Conservation (phyloP, 805 yeast species). For the Barnettozyma wickerhamii region DNA sequence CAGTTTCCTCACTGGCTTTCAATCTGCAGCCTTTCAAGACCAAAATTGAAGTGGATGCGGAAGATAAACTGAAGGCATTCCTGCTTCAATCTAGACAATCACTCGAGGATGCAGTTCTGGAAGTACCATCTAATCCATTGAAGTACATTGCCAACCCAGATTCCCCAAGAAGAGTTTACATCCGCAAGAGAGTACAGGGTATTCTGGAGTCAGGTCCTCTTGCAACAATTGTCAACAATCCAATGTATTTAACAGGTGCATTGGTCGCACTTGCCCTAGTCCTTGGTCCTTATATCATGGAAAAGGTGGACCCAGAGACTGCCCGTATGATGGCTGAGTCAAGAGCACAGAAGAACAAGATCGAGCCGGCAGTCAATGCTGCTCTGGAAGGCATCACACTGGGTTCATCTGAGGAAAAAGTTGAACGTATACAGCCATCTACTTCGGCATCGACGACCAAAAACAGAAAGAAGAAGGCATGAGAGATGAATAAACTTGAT, state of each 20-base stretch:
- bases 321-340: constrained; percentile 31
- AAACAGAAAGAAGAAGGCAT: constrained; percentile 5
- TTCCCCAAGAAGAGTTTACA: constrained; percentile 30
- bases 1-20: constrained; percentile 17
- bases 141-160: constrained; percentile 22
- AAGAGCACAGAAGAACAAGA: constrained; percentile 7
- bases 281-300: constrained; percentile 32
- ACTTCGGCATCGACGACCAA: not conserved
- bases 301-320: constrained; percentile 38
- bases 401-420: not conserved
- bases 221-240: constrained; percentile 33
- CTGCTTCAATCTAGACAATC: constrained; percentile 11
- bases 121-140: constrained; percentile 19
- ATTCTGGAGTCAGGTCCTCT: constrained; percentile 33
- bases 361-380: not conserved
- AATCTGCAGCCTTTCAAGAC: constrained; percentile 22
- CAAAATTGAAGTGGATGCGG: constrained; percentile 13
- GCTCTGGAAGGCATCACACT: constrained; percentile 1
- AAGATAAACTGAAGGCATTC: constrained; percentile 13
- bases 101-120: constrained; percentile 5
- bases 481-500: no score
- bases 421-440: no score
- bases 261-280: constrained; percentile 24
- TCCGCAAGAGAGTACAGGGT: constrained; percentile 29
- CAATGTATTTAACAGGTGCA: constrained; percentile 32